Percentiles rank a stretch among this genome's conserved stretches.
Evolutionary conservation across 495 filamentous ascomycete genomes (phyloP).

Genomic region (Xeromyces bisporus): DNA sequence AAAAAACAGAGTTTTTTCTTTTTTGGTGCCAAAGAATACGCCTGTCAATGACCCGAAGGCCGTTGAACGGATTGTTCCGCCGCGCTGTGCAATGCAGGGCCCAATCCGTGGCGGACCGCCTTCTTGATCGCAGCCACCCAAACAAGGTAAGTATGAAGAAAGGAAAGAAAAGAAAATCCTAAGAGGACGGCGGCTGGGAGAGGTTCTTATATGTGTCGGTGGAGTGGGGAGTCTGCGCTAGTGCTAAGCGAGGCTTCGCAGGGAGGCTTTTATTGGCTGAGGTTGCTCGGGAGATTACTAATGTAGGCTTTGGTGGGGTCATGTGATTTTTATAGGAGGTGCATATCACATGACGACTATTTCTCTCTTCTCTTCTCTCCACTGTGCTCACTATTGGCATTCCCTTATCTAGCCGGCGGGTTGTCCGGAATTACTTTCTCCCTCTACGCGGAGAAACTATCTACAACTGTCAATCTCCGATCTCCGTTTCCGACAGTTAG

Average conservation of each 20-base stretch:
- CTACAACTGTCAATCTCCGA: too few relatives aligned
- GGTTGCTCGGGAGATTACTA: neutral
- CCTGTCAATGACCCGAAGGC: constrained; percentile 47
- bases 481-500: too few relatives aligned
- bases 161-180: constrained; percentile 24
- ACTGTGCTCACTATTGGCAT: too few relatives aligned
- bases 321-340: too few relatives aligned
- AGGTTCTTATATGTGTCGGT: constrained; percentile 12
- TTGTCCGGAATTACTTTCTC: too few relatives aligned
- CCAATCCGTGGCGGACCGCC: constrained; percentile 30
- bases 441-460: too few relatives aligned
- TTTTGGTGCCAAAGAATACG: constrained; percentile 58
- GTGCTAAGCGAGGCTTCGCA: constrained; percentile 1
- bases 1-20: too few relatives aligned
- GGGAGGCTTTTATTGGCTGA: too few relatives aligned
- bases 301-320: too few relatives aligned
- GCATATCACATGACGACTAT: too few relatives aligned
- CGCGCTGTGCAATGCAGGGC: constrained; percentile 56
- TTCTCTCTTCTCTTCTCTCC: too few relatives aligned
- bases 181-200: constrained; percentile 7
- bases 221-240: constrained; percentile 8
- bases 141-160: constrained; percentile 67
- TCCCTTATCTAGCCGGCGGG: too few relatives aligned
- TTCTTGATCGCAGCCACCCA: constrained; percentile 40
- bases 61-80: constrained; percentile 41